Conservation (phyloP, 352 stramenopile genomes). For the Phytophthora kernoviae region DNA sequence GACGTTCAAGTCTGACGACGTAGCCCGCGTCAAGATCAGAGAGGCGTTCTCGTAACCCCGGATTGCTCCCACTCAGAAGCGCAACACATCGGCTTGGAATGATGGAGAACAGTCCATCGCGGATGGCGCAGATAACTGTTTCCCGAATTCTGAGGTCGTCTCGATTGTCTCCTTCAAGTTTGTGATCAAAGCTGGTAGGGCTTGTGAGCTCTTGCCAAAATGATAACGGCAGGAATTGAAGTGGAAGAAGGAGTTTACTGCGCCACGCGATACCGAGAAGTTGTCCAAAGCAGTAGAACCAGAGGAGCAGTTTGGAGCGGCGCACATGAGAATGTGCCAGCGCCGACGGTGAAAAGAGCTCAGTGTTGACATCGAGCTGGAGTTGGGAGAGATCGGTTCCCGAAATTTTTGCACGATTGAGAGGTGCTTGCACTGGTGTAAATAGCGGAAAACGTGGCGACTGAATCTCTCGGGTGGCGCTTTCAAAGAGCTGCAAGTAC, state of each 20-base stretch:
- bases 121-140: conserved; percentile 42
- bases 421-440: conserved; percentile 17
- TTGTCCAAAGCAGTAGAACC: conserved; percentile 62
- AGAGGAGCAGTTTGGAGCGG: conserved; percentile 43
- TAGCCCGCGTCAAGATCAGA: conserved; percentile 40
- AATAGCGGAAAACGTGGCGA: conserved; percentile 67
- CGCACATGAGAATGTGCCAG: conserved; percentile 14
- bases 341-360: conserved; percentile 37
- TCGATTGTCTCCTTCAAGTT: not conserved
- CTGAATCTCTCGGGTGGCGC: conserved; percentile 54
- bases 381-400: conserved; percentile 6
- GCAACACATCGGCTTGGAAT: conserved; percentile 52
- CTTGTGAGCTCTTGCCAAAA: conserved; percentile 54
- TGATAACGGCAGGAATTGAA: conserved; percentile 48
- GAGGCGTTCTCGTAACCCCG: conserved; percentile 33
- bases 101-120: conserved; percentile 61
- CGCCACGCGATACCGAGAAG: conserved; percentile 72
- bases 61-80: conserved; percentile 40
- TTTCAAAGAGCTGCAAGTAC: conserved; percentile 63
- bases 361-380: conserved; percentile 56
- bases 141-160: conserved; percentile 3
- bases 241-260: conserved; percentile 43
- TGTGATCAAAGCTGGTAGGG: not conserved
- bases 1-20: conserved; percentile 29
- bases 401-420: not conserved